Evolutionary conservation across 1,139 yeast species (phyloP).

Genomic region (Meyerozyma guilliermondii): DNA sequence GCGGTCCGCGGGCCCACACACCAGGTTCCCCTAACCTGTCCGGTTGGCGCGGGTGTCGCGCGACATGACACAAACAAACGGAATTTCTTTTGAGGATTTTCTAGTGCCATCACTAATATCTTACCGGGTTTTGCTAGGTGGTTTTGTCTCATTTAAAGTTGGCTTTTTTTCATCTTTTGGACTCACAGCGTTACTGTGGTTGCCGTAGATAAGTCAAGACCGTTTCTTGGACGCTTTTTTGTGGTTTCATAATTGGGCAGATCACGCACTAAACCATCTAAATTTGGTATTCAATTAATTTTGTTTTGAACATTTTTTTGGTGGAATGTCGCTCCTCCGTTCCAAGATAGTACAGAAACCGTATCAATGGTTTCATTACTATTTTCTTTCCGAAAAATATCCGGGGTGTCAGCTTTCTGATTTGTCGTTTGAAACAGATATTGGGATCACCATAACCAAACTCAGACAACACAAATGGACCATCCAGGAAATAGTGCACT

Average conservation of each 20-base stretch:
- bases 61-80: slow-evolving; percentile 2
- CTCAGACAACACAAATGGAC: slow-evolving; percentile 48
- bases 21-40: not conserved
- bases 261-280: not conserved
- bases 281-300: too few relatives aligned
- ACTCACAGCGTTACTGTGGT: not conserved
- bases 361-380: slow-evolving; percentile 42
- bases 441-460: slow-evolving; percentile 42
- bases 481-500: slow-evolving; percentile 45
- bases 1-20: not conserved
- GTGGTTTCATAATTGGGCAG: not conserved
- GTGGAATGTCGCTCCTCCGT: slow-evolving; percentile 22
- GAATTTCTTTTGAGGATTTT: not conserved
- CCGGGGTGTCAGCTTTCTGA: slow-evolving; percentile 50
- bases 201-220: too few relatives aligned
- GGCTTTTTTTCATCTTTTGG: not conserved
- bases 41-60: not conserved
- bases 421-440: slow-evolving; percentile 56
- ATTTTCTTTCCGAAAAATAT: slow-evolving; percentile 57
- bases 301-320: too few relatives aligned
- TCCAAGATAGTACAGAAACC: slow-evolving; percentile 33
- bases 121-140: too few relatives aligned
- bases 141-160: not conserved
- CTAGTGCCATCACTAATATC: not conserved
- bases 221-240: not conserved